Percentiles rank a stretch among this genome's conserved stretches.
phyloP scores from a whole-genome alignment of 2,329 filamentous ascomycete genomes.

The Phialophora chinensis region DNA sequence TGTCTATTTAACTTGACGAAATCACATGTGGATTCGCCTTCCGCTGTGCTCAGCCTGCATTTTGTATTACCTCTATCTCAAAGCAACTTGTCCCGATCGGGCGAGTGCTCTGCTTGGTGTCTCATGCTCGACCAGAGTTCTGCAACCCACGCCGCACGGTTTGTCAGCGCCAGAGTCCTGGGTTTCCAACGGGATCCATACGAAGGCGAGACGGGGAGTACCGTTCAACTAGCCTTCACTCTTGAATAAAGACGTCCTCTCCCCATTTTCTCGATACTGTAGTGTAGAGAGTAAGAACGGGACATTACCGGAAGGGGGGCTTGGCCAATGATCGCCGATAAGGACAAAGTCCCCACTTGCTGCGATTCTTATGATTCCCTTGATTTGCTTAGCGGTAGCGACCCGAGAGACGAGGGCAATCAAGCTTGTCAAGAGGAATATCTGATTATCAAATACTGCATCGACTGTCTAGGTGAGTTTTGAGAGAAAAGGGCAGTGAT shows the following conservation, averaged over 20 bases:
- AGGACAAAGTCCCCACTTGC: neutral
- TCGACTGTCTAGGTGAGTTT: neutral
- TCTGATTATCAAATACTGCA: neutral
- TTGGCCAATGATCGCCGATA: neutral
- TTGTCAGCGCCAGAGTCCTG: neutral
- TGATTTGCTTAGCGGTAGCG: too few relatives aligned
- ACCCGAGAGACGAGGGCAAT: neutral
- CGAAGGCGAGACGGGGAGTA: neutral
- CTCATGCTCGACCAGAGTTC: neutral
- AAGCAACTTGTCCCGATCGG: neutral
- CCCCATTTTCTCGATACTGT: neutral
- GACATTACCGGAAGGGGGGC: too few relatives aligned
- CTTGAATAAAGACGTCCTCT: neutral
- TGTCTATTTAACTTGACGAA: neutral
- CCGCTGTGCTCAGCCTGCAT: neutral
- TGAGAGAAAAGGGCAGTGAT: neutral
- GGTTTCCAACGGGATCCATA: neutral
- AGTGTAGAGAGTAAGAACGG: neutral
- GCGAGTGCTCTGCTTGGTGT: slow-evolving; percentile 10
- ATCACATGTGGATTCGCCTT: neutral
- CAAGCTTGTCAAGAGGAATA: neutral
- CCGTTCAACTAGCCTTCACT: neutral
- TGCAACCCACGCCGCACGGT: neutral
- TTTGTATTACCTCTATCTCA: neutral
- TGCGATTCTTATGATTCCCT: too few relatives aligned